Conservation (phyloP, 768 basidiomycete species). For the Mycena capillaripes region DNA sequence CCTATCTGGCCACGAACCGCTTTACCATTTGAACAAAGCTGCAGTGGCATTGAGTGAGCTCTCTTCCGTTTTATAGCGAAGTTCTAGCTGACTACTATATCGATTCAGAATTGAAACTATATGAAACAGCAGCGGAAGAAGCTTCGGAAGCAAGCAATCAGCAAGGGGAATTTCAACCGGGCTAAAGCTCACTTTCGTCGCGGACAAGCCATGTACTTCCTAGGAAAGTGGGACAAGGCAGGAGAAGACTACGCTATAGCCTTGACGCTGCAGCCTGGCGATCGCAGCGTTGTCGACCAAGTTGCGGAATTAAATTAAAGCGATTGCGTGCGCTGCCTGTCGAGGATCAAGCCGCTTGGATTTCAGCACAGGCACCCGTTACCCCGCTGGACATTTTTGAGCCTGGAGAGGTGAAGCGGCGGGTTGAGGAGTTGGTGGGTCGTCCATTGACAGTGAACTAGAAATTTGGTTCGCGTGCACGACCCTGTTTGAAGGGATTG, state of each 20-base stretch:
- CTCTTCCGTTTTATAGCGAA: neutral
- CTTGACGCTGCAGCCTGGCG: slow-evolving; percentile 1
- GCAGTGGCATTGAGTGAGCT: slow-evolving; percentile 34
- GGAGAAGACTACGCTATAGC: slow-evolving; percentile 26
- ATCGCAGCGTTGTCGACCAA: neutral
- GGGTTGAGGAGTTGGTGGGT: slow-evolving; percentile 9
- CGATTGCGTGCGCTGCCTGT: slow-evolving; percentile 6
- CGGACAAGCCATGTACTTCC: slow-evolving; percentile 19
- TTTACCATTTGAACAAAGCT: slow-evolving; percentile 36
- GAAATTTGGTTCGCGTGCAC: neutral
- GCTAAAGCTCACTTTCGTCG: slow-evolving; percentile 36
- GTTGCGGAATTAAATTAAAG: slow-evolving; percentile 14
- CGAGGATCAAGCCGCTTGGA: slow-evolving; percentile 18
- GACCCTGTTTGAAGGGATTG: too few relatives aligned
- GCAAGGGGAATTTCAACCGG: slow-evolving; percentile 22
- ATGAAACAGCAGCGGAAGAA: slow-evolving; percentile 19
- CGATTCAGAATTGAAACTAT: slow-evolving; percentile 29
- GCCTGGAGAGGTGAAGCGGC: neutral
- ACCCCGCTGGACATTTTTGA: slow-evolving; percentile 6
- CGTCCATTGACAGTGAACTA: too few relatives aligned
- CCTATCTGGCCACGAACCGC: slow-evolving; percentile 30
- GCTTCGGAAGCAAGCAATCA: slow-evolving; percentile 12
- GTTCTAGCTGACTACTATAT: neutral
- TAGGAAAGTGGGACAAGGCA: slow-evolving; percentile 28
- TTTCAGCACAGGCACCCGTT: slow-evolving; percentile 1